Conservation (phyloP, 257 asterid species). For the Solanum pimpinellifolium region DNA sequence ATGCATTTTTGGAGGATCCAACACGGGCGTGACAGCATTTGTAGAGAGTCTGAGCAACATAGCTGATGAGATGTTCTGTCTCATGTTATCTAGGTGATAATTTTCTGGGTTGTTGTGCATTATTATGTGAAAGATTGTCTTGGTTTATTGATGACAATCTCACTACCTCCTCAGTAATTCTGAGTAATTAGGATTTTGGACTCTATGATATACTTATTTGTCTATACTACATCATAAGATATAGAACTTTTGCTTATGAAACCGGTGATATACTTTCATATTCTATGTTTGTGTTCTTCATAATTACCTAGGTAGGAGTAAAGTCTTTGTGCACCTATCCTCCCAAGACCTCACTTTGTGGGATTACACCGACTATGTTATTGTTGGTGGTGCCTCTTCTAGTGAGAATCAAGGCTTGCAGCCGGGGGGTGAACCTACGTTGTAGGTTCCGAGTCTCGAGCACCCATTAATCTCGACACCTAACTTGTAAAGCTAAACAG, state of each 20-base stretch:
- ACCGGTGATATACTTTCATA: neutral
- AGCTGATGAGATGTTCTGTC: neutral
- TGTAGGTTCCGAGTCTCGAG: neutral
- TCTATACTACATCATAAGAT: neutral
- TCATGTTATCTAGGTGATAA: neutral
- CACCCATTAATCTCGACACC: neutral
- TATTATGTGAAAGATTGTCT: neutral
- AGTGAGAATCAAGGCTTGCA: neutral
- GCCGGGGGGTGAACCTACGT: neutral
- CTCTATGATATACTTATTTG: neutral
- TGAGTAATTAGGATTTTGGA: neutral
- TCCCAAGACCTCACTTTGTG: neutral
- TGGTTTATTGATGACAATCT: neutral
- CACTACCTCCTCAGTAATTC: neutral
- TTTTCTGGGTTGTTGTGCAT: neutral
- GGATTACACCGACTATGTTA: neutral
- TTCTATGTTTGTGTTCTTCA: neutral
- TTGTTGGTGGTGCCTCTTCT: neutral
- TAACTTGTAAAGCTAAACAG: neutral
- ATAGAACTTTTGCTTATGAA: neutral
- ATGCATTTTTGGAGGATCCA: neutral
- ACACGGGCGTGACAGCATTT: neutral
- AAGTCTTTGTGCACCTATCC: neutral
- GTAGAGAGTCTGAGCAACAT: neutral
- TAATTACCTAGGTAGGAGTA: neutral